A percentile compares a stretch with the other conserved stretches of the same genome.
Conservation (phyloP, 1,284 basidiomycete species). For the Ganoderma meredithae region DNA sequence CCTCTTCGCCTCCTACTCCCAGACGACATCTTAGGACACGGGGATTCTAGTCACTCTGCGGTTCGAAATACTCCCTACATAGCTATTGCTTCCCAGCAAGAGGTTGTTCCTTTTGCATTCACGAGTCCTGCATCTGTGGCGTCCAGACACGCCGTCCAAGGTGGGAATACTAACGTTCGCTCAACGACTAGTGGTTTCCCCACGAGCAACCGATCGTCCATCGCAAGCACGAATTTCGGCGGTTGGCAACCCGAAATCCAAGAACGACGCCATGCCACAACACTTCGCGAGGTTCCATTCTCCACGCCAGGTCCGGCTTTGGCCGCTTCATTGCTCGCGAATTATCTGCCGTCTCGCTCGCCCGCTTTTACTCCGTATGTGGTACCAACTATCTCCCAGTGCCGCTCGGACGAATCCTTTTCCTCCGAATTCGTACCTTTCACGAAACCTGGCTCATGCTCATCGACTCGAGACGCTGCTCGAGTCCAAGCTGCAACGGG, state of each 20-base stretch:
- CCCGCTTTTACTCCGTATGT: not conserved
- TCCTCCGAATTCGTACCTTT: not conserved
- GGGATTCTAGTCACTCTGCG: conserved; percentile 14
- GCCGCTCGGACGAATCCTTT: not conserved
- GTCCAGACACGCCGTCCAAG: not conserved
- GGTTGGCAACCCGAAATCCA: not conserved
- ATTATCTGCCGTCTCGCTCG: not conserved
- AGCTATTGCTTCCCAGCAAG: not conserved
- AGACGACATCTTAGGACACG: not conserved
- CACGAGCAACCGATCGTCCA: not conserved
- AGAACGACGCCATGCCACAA: not conserved
- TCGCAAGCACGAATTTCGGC: not conserved
- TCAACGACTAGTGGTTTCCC: not conserved
- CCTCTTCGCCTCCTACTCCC: conserved; percentile 54
- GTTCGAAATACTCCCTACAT: conserved; percentile 9
- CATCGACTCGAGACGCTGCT: not conserved
- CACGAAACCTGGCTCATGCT: not conserved
- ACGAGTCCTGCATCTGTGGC: not conserved
- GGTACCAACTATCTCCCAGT: not conserved
- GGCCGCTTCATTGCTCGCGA: not conserved
- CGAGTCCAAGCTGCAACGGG: not conserved
- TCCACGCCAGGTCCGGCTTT: conserved; percentile 14
- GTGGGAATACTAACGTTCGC: too few relatives aligned
- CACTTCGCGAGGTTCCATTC: conserved; percentile 1
- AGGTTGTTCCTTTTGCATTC: conserved; percentile 19